Evolutionary conservation across 306 rosid species (phyloP), one percentile per base, ranked within the genome.

Genomic region (Astragalus membranaceus): DNA sequence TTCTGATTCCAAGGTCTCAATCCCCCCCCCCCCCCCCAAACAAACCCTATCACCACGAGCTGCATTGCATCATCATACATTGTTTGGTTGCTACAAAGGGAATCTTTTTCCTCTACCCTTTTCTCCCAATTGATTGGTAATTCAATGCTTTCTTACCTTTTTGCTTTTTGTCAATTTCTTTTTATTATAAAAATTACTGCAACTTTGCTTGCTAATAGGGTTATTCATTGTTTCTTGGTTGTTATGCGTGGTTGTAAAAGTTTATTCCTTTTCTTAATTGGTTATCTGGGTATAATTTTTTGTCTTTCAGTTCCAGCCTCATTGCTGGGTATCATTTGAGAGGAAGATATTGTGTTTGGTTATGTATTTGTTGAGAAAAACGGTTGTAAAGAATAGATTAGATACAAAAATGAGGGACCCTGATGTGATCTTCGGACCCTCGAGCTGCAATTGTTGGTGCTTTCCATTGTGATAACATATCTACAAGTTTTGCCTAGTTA

Each of bases 201-300:
- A 60, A 8, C 52, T 47, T 91, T 82, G 87, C 96, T 93, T 93
- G 86, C 72, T 16, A 11, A 54, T 62, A 76, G 78, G 90, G 97
- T 87, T 84, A 90, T 93, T 88, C 97, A 75, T 64, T 69, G 70
- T 68, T 69, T 65, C 67, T 81, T 70, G 75, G 8, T 64, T 77
- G 4, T 70, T 66, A 46, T 59, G 66, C 58, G 4, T 67, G 49
- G 12, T 9, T 69, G 50, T 8, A 56, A 58, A 64, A 55, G 36
- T 37, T 4, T 3, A 11, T 63, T 74, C 42, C n/a, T 75, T 76
- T 51, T 12, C 73, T 26, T 68, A 23, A 51, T 41, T 69, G 48
- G 48, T 64, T 16, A 17, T 73, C 20, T 52, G 70, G 74, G 54
- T 81, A 11, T 42, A 41, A 30, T 20, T 74, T 43, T 26, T 61